Evolutionary conservation across 139 green algal genomes (phyloP).

Genomic region (Zygnema circumcarinatum): DNA sequence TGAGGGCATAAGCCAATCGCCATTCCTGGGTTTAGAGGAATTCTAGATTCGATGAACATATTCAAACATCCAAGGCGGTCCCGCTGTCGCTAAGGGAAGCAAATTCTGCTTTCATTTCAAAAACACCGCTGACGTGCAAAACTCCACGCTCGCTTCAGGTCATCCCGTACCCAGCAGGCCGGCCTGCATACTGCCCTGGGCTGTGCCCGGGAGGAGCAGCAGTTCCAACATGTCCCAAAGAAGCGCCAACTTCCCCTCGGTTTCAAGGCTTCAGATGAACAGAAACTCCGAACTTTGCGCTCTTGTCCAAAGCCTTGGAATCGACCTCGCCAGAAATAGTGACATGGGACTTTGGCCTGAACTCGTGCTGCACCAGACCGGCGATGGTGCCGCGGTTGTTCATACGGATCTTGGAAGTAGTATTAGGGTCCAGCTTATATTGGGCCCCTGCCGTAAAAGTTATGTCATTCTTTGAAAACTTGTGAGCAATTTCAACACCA

Average conservation of each 20-base stretch:
- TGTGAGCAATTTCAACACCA: slow-evolving; percentile 54
- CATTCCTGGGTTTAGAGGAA: neutral
- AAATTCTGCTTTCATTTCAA: neutral
- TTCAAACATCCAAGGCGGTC: neutral
- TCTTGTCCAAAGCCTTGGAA: slow-evolving; percentile 58
- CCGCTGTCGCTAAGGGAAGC: neutral
- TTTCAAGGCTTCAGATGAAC: slow-evolving; percentile 47
- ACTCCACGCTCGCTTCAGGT: neutral
- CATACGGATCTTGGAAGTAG: slow-evolving; percentile 29
- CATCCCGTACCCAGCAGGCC: neutral
- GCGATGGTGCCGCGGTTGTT: slow-evolving; percentile 58
- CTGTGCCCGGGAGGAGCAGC: neutral
- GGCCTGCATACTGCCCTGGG: neutral
- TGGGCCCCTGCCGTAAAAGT: slow-evolving; percentile 50
- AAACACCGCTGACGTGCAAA: neutral
- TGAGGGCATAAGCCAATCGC: neutral
- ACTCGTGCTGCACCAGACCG: slow-evolving; percentile 58
- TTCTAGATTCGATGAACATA: neutral
- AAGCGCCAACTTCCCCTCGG: neutral
- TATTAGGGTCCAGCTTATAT: slow-evolving; percentile 47
- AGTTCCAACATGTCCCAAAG: neutral
- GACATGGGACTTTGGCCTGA: slow-evolving; percentile 45
- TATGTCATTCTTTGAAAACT: slow-evolving; percentile 55
- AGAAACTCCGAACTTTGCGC: slow-evolving; percentile 53
- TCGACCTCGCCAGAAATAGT: slow-evolving; percentile 58